Base-by-base conservation (phyloP, 1,284 basidiomycete genomes). In the Cystobasidium pallidum region DNA sequence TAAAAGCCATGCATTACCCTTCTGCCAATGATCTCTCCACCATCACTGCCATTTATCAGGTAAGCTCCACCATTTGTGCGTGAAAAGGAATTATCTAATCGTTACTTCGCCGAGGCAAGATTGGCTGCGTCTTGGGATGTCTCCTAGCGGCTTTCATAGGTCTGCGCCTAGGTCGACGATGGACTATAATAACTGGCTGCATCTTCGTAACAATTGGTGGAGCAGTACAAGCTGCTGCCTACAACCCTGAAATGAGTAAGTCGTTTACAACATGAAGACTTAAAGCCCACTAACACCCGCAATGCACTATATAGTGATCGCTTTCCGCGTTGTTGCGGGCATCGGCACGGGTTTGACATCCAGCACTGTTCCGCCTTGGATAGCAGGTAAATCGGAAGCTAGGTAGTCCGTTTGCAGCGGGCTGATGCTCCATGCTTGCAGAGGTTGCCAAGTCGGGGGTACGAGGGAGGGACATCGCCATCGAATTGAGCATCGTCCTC, bases 141-240 rank as follows among this genome's bases (percentile, higher is more conserved):
- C 26, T 58, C 17, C 36, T 67, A 15, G 66, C 66, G 28, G 66
- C 51, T 26, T 55, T 28, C 41, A 47, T 67, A 19, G 66, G 66
- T 10, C 43, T 67, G 4, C 51, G 52, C 11, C 39, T 67, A 1
- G 66, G 66, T 13, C 32, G 66, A 1, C 34, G 66, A 26, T 67
- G 66, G 66, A 67, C 66, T 45, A 67, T 67, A 24, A 67, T 67
- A 13, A 19, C 26, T 17, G 66, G 66, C 24, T 67, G 66, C 54
- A 57, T 58, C 7, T 24, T 67, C 2, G 66, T 67, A 17, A 67
- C 66, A 28, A 45, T 67, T 24, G 66, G 66, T 13, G 66, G 66
- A n/a, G 66, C 66, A 41, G 51, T 67, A 13, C 66, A 67, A 32
- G 66, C 66, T 13, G 66, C 66, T 24, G 66, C 66, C 24, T 57